Base-by-base conservation (phyloP, 306 rosid genomes). In the Medicago ruthenica region DNA sequence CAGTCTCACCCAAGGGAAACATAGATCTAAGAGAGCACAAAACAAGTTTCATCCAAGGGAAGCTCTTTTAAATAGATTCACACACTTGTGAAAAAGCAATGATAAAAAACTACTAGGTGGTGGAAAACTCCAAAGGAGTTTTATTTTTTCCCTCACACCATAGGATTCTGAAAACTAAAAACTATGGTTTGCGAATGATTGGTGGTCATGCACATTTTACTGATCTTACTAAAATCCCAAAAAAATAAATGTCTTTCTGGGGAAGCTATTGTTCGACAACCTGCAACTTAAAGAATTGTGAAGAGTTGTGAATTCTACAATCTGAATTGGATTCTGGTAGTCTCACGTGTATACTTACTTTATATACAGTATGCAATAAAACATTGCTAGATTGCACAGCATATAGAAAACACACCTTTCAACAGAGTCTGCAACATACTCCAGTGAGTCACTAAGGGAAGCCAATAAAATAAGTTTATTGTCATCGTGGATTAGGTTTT, bases 391-490 rank as follows among this genome's bases (percentile, higher is more conserved):
- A 81, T 47, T 47, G 75, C 51, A 66, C 21, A 20, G 65, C 61
- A 58, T 36, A 40, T 37, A 79, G 75, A 74, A 71, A 88, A 75
- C 92, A 86, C 90, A 79, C 99, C 95, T 89, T 88, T 96, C 93
- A 79, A 96, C 90, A 53, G 98, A 89, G 80, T 90, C 97, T 10
- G 98, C 99, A 79, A 96, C 92, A 86, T 84, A 96, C 89, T 92
- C 99, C 87, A 96, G 86, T 14, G 99, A 96, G 77, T 96, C 99
- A 71, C 99, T 92, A 40, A 96, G 99, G 74, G 99, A 96, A 76
- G 98, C 97, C 85, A 96, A 87, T 89, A 96, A 86, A 83, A 96
- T 90, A 72, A 96, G 93, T 78, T 90, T 96, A 88, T 87, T 93
- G 81, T 92, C 98, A 83, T 92, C 99, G 72, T 91, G 99, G 71